phyloP scores from a whole-genome alignment of 345 rosid species.

The Odontarrhena argentea region DNA sequence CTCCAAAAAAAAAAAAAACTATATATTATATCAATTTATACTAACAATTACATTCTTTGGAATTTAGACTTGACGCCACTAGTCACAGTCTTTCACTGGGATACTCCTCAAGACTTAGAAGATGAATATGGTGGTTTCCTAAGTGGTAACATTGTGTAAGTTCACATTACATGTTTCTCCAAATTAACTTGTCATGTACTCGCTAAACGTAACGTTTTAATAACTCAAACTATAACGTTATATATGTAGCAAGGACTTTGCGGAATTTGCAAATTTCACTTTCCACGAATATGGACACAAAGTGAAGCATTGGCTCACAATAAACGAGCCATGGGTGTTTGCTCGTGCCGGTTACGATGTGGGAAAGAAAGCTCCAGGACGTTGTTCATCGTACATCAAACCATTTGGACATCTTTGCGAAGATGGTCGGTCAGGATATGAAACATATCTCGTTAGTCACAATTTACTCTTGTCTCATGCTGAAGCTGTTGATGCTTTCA shows the following conservation, averaged over 20 bases:
- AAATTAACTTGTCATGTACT: neutral
- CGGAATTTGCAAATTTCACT: conserved; percentile 19
- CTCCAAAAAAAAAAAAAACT: neutral
- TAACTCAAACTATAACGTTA: too few species aligned
- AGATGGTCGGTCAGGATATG: conserved; percentile 44
- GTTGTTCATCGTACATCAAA: conserved; percentile 37
- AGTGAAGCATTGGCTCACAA: conserved; percentile 40
- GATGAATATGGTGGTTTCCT: conserved; percentile 40
- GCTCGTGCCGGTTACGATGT: conserved; percentile 40
- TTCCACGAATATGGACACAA: conserved; percentile 34
- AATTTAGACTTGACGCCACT: conserved; percentile 31
- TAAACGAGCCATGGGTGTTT: conserved; percentile 46
- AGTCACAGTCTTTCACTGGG: conserved; percentile 30
- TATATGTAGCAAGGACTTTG: conserved; percentile 28
- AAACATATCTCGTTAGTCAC: conserved; percentile 43
- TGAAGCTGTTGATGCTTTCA: conserved; percentile 21
- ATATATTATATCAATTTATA: neutral
- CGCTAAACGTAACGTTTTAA: neutral
- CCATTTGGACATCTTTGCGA: neutral
- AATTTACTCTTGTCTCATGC: conserved; percentile 37
- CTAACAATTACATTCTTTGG: neutral
- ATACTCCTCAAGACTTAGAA: too few species aligned
- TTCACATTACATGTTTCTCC: neutral
- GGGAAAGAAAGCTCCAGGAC: conserved; percentile 44
- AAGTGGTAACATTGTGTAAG: conserved; percentile 41